A percentile compares a stretch with the other conserved stretches of the same genome.
These are phyloP conservation scores for Metschnikowia picachoensis DNA, from an alignment of 805 yeast genomes.

Conservation along the genomic window DNA sequence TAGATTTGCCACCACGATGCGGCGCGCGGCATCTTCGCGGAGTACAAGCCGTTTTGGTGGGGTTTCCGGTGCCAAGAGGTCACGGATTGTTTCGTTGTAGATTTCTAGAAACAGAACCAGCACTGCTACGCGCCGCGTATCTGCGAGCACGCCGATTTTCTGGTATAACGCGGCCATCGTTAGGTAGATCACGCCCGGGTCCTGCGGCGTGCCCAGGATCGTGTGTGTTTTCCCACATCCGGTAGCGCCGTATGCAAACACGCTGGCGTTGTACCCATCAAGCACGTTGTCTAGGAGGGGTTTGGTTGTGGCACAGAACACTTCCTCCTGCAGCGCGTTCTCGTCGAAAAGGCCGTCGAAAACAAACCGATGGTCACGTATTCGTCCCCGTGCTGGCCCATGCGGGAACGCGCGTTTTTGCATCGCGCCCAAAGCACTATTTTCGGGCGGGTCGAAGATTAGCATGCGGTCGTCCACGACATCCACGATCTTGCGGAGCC, in stretches of 20 bases:
- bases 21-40: slow-evolving; percentile 65
- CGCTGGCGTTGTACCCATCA: slow-evolving; percentile 86
- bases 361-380: slow-evolving; percentile 72
- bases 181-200: slow-evolving; percentile 76
- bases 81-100: slow-evolving; percentile 85
- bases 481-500: slow-evolving; percentile 65
- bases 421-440: slow-evolving; percentile 54
- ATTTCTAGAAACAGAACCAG: slow-evolving; percentile 78
- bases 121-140: slow-evolving; percentile 55
- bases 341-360: slow-evolving; percentile 79
- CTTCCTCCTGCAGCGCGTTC: slow-evolving; percentile 58
- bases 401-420: slow-evolving; percentile 43
- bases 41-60: slow-evolving; percentile 47
- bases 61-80: slow-evolving; percentile 60
- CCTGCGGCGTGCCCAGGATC: slow-evolving; percentile 65
- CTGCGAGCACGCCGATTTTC: slow-evolving; percentile 52
- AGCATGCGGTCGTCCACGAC: slow-evolving; percentile 85
- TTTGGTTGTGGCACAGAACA: slow-evolving; percentile 60
- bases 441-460: slow-evolving; percentile 79
- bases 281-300: slow-evolving; percentile 71
- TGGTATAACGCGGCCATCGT: slow-evolving; percentile 74
- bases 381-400: slow-evolving; percentile 39
- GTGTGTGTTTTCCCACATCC: slow-evolving; percentile 98
- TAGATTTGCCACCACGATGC: slow-evolving; percentile 69
- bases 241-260: slow-evolving; percentile 95